A percentile compares a stretch with the other conserved stretches of the same genome.
These are phyloP conservation scores for Kwoniella dendrophila DNA, from an alignment of 768 basidiomycete species.

Conservation along the genomic window DNA sequence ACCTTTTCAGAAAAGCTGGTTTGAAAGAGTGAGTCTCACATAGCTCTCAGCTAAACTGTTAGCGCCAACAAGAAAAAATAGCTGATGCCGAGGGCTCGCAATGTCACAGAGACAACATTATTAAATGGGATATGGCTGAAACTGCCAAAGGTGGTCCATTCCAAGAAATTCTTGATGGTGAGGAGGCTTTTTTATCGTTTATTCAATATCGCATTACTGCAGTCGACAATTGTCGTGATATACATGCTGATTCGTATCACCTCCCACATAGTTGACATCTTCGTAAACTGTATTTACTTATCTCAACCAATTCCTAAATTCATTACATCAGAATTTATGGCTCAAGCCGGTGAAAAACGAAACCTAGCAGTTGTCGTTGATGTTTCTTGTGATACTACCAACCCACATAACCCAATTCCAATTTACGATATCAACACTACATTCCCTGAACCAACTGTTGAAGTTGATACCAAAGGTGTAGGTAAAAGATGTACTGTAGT, in stretches of 20 bases:
- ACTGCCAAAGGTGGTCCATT: slow-evolving; percentile 97
- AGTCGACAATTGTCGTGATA: not conserved
- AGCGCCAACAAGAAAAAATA: not conserved
- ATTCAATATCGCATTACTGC: not conserved
- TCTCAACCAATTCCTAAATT: slow-evolving; percentile 59
- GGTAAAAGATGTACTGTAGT: slow-evolving; percentile 78
- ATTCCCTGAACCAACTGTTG: slow-evolving; percentile 86
- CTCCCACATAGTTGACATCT: slow-evolving; percentile 73
- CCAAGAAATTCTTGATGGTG: slow-evolving; percentile 80
- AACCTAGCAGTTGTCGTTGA: slow-evolving; percentile 84
- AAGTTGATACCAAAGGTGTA: slow-evolving; percentile 75
- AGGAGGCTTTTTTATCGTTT: too few relatives aligned
- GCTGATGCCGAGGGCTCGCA: too few relatives aligned
- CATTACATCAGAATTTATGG: slow-evolving; percentile 62
- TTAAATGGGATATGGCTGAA: slow-evolving; percentile 98
- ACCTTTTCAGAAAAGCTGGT: slow-evolving; percentile 94
- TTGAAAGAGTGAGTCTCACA: slow-evolving; percentile 73
- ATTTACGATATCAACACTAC: slow-evolving; percentile 93
- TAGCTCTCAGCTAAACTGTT: too few relatives aligned
- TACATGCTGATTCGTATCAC: not conserved
- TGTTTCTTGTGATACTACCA: slow-evolving; percentile 98
- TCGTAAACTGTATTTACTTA: slow-evolving; percentile 99
- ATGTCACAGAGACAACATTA: slow-evolving; percentile 73
- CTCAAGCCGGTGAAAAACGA: slow-evolving; percentile 69
- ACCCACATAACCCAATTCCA: slow-evolving; percentile 96